Percentiles rank a stretch among this genome's conserved stretches.
These are phyloP conservation scores for Orobanche coerulescens DNA, from an alignment of 257 asterid genomes.

Conservation along the genomic window DNA sequence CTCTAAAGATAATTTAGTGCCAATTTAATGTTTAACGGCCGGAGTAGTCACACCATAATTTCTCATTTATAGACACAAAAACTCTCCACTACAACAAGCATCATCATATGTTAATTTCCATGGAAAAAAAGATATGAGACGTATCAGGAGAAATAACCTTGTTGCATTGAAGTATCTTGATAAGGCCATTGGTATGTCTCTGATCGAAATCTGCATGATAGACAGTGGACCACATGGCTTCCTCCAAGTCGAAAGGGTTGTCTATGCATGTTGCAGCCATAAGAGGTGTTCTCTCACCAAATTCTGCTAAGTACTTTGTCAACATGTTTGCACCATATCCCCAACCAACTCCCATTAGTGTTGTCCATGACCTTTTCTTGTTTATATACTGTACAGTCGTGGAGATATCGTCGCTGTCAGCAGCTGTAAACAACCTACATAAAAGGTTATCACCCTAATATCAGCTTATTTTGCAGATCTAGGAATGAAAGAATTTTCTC, in stretches of 20 bases:
- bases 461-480: conserved; percentile 48
- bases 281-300: conserved; percentile 84
- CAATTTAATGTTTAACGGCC: background rate
- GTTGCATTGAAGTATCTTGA: conserved; percentile 62
- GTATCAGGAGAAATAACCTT: conserved; percentile 45
- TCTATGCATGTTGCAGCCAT: conserved; percentile 91
- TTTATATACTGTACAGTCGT: conserved; percentile 61
- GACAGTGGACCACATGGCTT: conserved; percentile 52
- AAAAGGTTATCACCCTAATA: conserved; percentile 45
- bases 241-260: conserved; percentile 93
- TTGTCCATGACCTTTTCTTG: conserved; percentile 88
- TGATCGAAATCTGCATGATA: conserved; percentile 44
- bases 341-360: conserved; percentile 90
- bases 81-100: conserved; percentile 2
- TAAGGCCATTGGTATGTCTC: conserved; percentile 59
- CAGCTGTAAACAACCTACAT: conserved; percentile 99
- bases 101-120: conserved; percentile 1
- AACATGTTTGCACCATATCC: conserved; percentile 96
- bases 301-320: conserved; percentile 91
- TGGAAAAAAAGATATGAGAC: background rate
- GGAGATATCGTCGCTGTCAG: conserved; percentile 96
- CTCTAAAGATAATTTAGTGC: background rate
- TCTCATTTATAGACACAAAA: background rate
- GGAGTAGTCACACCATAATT: background rate
- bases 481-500: conserved; percentile 25